Evolutionary conservation across 352 stramenopile species (phyloP).

Genomic region (Phytophthora aleatoria): DNA sequence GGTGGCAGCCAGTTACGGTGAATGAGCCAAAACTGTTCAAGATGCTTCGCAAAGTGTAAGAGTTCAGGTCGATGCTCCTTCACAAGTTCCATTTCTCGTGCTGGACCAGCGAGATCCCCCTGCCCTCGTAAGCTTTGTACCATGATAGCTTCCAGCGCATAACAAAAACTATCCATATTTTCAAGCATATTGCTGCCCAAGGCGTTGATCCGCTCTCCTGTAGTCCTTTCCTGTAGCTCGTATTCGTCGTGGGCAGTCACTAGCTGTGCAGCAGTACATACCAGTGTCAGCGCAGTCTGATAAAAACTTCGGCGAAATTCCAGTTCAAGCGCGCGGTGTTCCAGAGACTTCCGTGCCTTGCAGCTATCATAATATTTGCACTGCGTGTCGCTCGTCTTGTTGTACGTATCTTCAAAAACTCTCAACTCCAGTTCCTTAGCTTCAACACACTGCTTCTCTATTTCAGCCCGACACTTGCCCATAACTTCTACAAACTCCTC

Average conservation of each 20-base stretch:
- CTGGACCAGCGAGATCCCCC: background rate
- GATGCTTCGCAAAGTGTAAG: slow-evolving; percentile 10
- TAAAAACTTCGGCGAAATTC: slow-evolving; percentile 19
- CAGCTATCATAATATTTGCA: background rate
- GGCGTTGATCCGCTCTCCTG: background rate
- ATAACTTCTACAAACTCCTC: slow-evolving; percentile 9
- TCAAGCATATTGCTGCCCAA: slow-evolving; percentile 16
- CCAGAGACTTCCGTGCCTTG: background rate
- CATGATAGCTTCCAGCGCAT: slow-evolving; percentile 5
- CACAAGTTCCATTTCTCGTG: background rate
- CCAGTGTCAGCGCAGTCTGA: background rate
- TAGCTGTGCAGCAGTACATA: background rate
- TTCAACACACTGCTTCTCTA: background rate
- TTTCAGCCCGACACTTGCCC: slow-evolving; percentile 3
- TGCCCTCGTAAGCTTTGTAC: background rate
- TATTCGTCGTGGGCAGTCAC: background rate
- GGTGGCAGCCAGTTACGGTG: slow-evolving; percentile 24
- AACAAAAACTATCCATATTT: slow-evolving; percentile 14
- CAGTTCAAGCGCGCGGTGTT: slow-evolving; percentile 6
- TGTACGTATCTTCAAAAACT: slow-evolving; percentile 16
- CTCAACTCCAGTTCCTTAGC: slow-evolving; percentile 1
- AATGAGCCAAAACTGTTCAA: slow-evolving; percentile 31
- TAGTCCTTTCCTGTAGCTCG: background rate
- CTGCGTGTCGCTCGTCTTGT: slow-evolving; percentile 6
- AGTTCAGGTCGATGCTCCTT: slow-evolving; percentile 1